Evolutionary conservation across 2,329 filamentous ascomycete genomes (phyloP).

Genomic region (Diaporthe sp.): DNA sequence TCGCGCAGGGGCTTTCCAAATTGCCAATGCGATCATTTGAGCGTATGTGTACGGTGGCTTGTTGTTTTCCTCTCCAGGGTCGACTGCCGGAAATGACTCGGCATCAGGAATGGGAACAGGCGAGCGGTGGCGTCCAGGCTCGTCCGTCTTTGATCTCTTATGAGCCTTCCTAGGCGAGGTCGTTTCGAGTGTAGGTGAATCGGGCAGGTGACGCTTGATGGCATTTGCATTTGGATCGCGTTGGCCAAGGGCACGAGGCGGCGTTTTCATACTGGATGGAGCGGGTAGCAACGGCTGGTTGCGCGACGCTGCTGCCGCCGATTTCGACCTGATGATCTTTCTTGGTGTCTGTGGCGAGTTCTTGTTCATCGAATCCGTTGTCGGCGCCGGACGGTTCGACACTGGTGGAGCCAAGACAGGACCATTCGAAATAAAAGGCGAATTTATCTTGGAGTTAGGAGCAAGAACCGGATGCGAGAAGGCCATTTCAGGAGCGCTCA

Average conservation of each 20-base stretch:
- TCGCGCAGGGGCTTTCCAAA: constrained; percentile 85
- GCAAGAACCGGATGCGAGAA: constrained; percentile 36
- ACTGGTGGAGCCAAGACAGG: constrained; percentile 39
- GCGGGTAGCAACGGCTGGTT: constrained; percentile 39
- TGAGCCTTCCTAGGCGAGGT: constrained; percentile 40
- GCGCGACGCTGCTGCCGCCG: constrained; percentile 29
- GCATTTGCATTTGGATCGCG: constrained; percentile 38
- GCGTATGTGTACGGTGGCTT: constrained; percentile 97
- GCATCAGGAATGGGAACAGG: constrained; percentile 71
- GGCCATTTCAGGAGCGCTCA: constrained; percentile 36
- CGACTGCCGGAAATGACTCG: constrained; percentile 83
- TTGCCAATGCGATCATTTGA: constrained; percentile 95
- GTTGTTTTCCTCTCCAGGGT: constrained; percentile 79
- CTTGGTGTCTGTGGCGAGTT: constrained; percentile 40
- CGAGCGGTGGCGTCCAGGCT: constrained; percentile 40
- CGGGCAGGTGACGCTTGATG: constrained; percentile 36
- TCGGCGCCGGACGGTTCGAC: constrained; percentile 22
- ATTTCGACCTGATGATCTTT: constrained; percentile 38
- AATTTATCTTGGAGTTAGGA: constrained; percentile 36
- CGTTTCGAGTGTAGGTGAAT: constrained; percentile 39
- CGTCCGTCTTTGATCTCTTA: constrained; percentile 40
- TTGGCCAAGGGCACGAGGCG: constrained; percentile 36
- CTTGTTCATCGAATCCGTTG: constrained; percentile 41
- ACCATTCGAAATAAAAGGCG: constrained; percentile 39
- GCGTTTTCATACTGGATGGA: constrained; percentile 38